Conservation (phyloP, 352 stramenopile genomes). For the Phytopythium vexans region DNA sequence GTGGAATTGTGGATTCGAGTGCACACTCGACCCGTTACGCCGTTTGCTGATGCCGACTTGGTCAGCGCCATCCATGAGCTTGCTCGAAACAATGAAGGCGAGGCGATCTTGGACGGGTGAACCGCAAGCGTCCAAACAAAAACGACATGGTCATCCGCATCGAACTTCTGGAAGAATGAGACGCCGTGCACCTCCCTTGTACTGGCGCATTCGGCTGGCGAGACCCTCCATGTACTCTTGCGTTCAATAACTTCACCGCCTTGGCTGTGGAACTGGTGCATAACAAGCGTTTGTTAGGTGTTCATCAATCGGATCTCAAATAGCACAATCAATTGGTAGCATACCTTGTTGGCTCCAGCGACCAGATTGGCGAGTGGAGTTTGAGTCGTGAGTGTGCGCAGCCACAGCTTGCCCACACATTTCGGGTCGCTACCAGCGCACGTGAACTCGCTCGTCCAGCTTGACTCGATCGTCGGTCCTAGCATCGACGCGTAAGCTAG, state of each 20-base stretch:
- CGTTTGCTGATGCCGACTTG: neutral
- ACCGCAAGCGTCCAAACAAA: constrained; percentile 3
- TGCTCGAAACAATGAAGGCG: neutral
- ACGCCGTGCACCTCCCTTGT: neutral
- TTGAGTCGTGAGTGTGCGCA: neutral
- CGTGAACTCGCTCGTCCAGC: neutral
- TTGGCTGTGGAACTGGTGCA: neutral
- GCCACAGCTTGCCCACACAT: neutral
- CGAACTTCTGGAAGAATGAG: constrained; percentile 3
- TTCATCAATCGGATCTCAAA: too few species aligned
- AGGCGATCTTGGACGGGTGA: neutral
- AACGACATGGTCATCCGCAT: neutral
- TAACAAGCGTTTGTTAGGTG: neutral
- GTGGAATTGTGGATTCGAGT: neutral
- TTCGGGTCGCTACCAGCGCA: neutral
- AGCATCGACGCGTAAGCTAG: constrained; percentile 2
- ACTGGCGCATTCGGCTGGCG: neutral
- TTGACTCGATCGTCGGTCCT: neutral
- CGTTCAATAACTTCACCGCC: neutral
- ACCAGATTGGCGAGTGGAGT: neutral
- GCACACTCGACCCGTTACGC: too few species aligned
- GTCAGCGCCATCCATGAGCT: constrained; percentile 3
- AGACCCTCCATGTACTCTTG: neutral
- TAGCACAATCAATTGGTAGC: neutral
- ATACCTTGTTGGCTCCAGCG: neutral